Conservation (phyloP, 331 rosid species). For the Cydonia oblonga region DNA sequence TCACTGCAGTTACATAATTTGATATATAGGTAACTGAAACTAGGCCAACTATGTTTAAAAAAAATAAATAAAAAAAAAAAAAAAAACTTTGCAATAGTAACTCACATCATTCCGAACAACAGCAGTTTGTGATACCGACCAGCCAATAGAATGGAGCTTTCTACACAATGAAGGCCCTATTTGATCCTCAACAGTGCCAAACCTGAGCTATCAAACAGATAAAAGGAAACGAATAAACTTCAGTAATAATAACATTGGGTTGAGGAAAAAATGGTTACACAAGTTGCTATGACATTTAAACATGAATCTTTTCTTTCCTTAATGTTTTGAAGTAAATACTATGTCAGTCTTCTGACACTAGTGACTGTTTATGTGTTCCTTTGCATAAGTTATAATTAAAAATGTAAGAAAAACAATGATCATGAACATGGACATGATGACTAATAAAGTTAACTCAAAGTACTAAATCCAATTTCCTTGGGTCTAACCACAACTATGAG, state of each 20-base stretch:
- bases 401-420: background rate
- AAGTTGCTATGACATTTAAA: slow-evolving; percentile 4
- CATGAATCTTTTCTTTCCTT: background rate
- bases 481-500: background rate
- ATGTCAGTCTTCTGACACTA: background rate
- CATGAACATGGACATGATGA: background rate
- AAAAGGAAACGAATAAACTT: slow-evolving; percentile 33
- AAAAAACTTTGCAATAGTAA: background rate
- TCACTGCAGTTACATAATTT: background rate
- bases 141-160: slow-evolving; percentile 72
- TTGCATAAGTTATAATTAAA: background rate
- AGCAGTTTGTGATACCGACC: slow-evolving; percentile 59
- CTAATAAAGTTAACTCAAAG: background rate
- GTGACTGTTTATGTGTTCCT: background rate
- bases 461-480: background rate
- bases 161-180: slow-evolving; percentile 62
- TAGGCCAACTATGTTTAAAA: background rate
- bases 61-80: background rate
- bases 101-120: slow-evolving; percentile 78
- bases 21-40: background rate
- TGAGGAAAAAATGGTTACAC: slow-evolving; percentile 6
- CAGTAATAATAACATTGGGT: slow-evolving; percentile 28
- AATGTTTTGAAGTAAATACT: background rate
- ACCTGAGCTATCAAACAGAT: slow-evolving; percentile 94
- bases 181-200: slow-evolving; percentile 85